A percentile compares a stretch with the other conserved stretches of the same genome.
phyloP scores from a whole-genome alignment of 2,329 filamentous ascomycete species.

The Colletotrichum agaves region DNA sequence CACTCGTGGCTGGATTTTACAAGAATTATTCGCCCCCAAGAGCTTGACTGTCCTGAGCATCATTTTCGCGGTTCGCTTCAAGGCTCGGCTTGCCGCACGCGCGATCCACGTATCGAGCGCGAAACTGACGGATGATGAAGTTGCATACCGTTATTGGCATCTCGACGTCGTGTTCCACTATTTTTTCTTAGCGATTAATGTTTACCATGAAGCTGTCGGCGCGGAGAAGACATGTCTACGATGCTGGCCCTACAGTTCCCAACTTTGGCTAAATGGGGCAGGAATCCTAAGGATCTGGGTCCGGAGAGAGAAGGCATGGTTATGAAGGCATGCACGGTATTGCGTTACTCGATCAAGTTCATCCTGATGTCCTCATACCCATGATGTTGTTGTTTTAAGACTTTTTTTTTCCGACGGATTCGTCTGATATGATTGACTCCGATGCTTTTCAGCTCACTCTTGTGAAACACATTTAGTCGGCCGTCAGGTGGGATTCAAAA shows the following conservation, averaged over 20 bases:
- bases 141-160: neutral
- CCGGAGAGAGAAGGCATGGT: neutral
- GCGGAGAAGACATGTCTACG: neutral
- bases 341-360: no score
- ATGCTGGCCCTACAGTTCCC: neutral
- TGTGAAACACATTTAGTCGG: no score
- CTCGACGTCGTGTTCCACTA: neutral
- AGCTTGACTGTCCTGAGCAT: slow-evolving; percentile 34
- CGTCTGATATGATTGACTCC: neutral
- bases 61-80: neutral
- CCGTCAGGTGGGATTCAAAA: neutral
- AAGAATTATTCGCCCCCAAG: slow-evolving; percentile 42
- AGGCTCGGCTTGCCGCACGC: neutral
- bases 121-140: neutral
- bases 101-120: neutral
- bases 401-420: no score
- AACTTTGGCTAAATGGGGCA: neutral
- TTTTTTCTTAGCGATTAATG: neutral
- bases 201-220: neutral
- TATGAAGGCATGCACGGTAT: no score
- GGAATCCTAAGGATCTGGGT: neutral
- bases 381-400: no score
- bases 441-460: neutral
- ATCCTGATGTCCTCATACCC: no score
- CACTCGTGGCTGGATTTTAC: slow-evolving; percentile 41